Base-by-base conservation (phyloP, 305 asterid species). In the Nicotiana rustica region DNA sequence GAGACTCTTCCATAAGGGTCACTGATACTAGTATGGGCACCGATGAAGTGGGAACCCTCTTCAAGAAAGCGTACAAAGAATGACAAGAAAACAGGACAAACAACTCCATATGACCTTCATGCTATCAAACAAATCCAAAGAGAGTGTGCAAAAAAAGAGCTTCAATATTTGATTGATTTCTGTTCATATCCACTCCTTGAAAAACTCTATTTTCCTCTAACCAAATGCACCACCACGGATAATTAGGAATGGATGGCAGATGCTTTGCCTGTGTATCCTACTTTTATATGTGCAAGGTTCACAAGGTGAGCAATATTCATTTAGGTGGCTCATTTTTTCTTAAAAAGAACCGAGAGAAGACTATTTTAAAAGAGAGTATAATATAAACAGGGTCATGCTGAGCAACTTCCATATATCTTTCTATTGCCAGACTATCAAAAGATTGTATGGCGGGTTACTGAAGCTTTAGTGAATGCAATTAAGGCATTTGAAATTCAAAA, bases 401-500 rank as follows among this genome's bases (percentile, higher is more conserved):
- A 13, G 19, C 9, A 73, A 49, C 41, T 73, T 21, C 10, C 41
- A 12, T 47, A 13, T 47, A 33, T 25, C 60, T 70, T 73, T 21
- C 79, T 14, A 73, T 25, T 21, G 79, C 25, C 15, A 47, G 62
- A 25, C 79, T 25, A 14, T 44, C 78, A 71, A 41, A 73, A 73
- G 15, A 73, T 73, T 6, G 3, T 73, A 49, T 15, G 3, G 6
- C 4, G 4, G 64, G 49, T 18, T 17, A 49, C 1, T 29, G 64
- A 49, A 0, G 64, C 79, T 49, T 17, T 49, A 49, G 79, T 8
- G 19, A 14, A 73, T 73, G 64, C 38, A 49, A 73, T 73, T 25
- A 73, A 49, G 52, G 44, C 41, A 13, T 29, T 10, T 49, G 79
- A 73, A 73, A 73, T 49, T 73, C 21, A 73, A 73, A 71, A 49